These are phyloP conservation scores for Cladochytrium replicatum DNA, from an alignment of 192 early-diverging fungal species.

Conservation along the genomic window DNA sequence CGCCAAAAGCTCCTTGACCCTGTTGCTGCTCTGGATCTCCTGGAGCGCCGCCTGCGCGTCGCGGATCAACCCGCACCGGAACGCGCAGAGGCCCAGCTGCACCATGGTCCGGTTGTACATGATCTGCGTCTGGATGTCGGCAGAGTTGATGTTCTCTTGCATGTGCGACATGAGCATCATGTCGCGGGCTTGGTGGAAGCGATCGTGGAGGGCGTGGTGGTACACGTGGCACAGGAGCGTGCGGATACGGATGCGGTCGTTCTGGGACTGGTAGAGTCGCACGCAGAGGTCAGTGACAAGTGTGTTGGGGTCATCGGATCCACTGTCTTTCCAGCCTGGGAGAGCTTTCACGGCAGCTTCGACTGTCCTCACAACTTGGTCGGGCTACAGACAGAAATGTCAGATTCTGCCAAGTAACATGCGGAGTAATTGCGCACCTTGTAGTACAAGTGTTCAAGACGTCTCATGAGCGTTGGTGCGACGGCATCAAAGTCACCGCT, in stretches of 20 bases:
- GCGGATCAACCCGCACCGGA: slow-evolving; percentile 85
- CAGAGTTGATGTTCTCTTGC: slow-evolving; percentile 83
- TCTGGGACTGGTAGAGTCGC: slow-evolving; percentile 78
- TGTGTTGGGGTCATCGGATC: slow-evolving; percentile 37
- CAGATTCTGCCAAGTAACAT: no score
- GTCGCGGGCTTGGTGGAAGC: slow-evolving; percentile 86
- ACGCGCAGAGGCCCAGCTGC: slow-evolving; percentile 93
- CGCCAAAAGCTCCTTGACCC: slow-evolving; percentile 84
- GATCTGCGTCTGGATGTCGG: slow-evolving; percentile 86
- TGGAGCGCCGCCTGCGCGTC: slow-evolving; percentile 79
- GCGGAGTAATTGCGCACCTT: no score
- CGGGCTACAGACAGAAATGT: slow-evolving; percentile 48
- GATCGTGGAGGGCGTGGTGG: slow-evolving; percentile 93
- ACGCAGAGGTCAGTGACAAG: slow-evolving; percentile 77
- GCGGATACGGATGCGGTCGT: slow-evolving; percentile 76
- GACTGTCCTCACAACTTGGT: slow-evolving; percentile 69
- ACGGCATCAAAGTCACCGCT: slow-evolving; percentile 16
- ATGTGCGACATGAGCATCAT: slow-evolving; percentile 97
- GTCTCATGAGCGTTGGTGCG: slow-evolving; percentile 59
- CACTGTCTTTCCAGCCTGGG: slow-evolving; percentile 17
- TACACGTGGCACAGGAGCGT: slow-evolving; percentile 97
- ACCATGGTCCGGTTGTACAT: slow-evolving; percentile 94
- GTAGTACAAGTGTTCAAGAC: slow-evolving; percentile 95
- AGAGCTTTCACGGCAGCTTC: slow-evolving; percentile 53
- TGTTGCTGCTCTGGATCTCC: slow-evolving; percentile 78